Conservation (phyloP, 345 rosid species). For the Diplotaxis tenuifolia region DNA sequence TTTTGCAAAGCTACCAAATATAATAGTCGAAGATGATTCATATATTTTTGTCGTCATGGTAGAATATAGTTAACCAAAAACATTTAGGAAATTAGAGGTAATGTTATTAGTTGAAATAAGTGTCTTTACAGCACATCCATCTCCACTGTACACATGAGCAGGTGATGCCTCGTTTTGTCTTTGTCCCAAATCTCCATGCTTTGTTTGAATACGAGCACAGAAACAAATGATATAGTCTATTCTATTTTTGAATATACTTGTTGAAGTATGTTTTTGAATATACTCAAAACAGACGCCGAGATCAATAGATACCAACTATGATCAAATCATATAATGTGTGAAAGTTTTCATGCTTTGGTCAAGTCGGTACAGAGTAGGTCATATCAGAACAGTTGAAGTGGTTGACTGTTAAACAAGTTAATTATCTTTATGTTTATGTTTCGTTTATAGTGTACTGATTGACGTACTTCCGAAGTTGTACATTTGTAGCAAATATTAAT, state of each 20-base stretch:
- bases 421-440: background rate
- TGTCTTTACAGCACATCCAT: background rate
- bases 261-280: background rate
- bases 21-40: slow-evolving; percentile 7
- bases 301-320: slow-evolving; percentile 2
- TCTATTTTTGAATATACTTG: background rate
- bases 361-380: background rate
- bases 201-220: slow-evolving; percentile 9
- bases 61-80: background rate
- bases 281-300: background rate
- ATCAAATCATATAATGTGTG: background rate
- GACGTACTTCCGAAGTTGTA: slow-evolving; percentile 14
- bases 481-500: slow-evolving; percentile 5
- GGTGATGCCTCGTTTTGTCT: background rate
- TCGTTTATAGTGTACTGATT: slow-evolving; percentile 13
- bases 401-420: background rate
- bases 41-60: background rate
- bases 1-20: slow-evolving; percentile 13
- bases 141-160: background rate
- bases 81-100: background rate
- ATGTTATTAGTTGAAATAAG: background rate
- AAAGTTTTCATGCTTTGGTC: background rate
- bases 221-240: background rate
- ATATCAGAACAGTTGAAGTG: slow-evolving; percentile 2
- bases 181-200: background rate